Base-by-base conservation (phyloP, 805 yeast genomes). In the Ogataea haglerorum region DNA sequence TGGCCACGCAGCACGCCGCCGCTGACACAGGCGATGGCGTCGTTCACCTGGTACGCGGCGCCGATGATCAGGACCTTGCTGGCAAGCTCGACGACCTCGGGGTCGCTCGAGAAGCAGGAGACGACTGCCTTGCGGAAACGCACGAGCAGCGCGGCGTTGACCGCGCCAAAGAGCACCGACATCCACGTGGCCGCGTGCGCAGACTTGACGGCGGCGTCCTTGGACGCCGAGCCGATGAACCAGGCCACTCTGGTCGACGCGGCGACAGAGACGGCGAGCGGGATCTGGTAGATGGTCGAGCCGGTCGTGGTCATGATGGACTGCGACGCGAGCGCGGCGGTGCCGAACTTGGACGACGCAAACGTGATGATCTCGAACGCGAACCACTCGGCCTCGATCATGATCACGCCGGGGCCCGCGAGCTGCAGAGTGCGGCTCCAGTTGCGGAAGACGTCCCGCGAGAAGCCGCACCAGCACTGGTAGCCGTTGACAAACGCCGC, bases 1-100 rank as follows among this genome's bases (percentile, higher is more conserved):
- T 83, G 90, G 8, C 91, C 91, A 55, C 93, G 71, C 41, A 85
- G 65, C 45, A 86, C 72, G 12, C 93, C 93, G 10, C 88, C 89
- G 2, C 85, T 75, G 36, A 82, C 78, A 12, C 88, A 85, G 47
- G 82, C 76, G 52, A 80, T 64, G 10, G 82, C 80, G 60, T 85
- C 93, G 40, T 76, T 75, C 21, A 85, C 63, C 63, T 84, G 90
- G 75, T 81, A 82, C 21, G 77, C 54, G 1, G 88, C 84, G 30
- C 81, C 74, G 33, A 81, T 64, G 58, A 85, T 79, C 64, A 85
- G 65, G 18, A 83, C 73, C 18, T 61, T 60, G 2, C 69, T 57
- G 6, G 83, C 78, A 7, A 74, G 55, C 4, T 55, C 54, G 25
- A 81, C 69, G 4, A 84, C 90, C 2, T 67, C 73, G 30, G 65